phyloP scores from a whole-genome alignment of 768 basidiomycete genomes.

The Psilocybe subaeruginosa region DNA sequence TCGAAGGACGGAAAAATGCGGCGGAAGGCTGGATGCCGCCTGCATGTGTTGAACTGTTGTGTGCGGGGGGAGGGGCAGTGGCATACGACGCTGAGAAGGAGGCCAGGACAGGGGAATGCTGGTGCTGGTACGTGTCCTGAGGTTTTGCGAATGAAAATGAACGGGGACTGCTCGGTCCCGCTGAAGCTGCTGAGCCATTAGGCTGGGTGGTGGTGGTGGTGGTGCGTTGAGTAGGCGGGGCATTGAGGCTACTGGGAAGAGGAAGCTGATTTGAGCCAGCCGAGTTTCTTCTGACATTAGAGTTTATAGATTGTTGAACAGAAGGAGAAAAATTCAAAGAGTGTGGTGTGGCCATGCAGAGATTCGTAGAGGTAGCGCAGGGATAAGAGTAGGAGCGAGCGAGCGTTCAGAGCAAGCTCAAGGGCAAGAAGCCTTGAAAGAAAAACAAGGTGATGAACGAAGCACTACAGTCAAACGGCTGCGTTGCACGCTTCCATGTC shows the following conservation, averaged over 20 bases:
- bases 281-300: slow-evolving; percentile 26
- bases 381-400: not conserved
- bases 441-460: not conserved
- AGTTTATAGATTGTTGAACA: slow-evolving; percentile 23
- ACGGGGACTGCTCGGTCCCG: slow-evolving; percentile 22
- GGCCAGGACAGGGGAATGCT: slow-evolving; percentile 19
- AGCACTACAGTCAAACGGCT: too few species aligned
- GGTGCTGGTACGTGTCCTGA: not conserved
- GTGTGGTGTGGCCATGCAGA: slow-evolving; percentile 20
- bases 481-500: not conserved
- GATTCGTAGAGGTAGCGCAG: not conserved
- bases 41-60: slow-evolving; percentile 57
- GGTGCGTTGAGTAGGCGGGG: slow-evolving; percentile 18
- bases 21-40: slow-evolving; percentile 79
- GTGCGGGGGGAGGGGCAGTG: slow-evolving; percentile 16
- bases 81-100: slow-evolving; percentile 5
- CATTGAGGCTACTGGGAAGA: slow-evolving; percentile 35
- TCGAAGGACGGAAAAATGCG: slow-evolving; percentile 76
- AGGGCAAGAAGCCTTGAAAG: not conserved
- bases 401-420: not conserved
- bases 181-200: slow-evolving; percentile 15
- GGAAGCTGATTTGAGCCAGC: slow-evolving; percentile 33
- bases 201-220: slow-evolving; percentile 11
- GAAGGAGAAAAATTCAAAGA: slow-evolving; percentile 27
- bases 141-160: not conserved